phyloP scores from a whole-genome alignment of 257 asterid species.

The Penstemon barbatus region DNA sequence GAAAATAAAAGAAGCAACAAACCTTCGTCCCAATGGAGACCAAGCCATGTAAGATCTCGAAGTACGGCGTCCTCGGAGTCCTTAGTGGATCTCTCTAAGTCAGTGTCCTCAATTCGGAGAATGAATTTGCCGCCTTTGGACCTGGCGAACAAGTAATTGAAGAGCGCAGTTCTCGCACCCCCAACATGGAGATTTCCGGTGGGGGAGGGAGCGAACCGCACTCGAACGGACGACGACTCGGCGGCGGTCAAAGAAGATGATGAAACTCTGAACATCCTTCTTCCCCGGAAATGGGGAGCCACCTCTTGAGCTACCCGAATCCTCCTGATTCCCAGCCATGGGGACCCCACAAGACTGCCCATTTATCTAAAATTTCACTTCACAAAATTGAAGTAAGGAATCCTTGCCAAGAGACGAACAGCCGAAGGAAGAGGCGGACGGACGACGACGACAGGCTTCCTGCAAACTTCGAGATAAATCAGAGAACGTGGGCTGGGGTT shows the following conservation, averaged over 20 bases:
- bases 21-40: conserved; percentile 98
- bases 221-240: conserved; percentile 46
- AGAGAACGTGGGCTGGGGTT: too few relatives aligned
- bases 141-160: conserved; percentile 86
- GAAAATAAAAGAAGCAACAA: background rate
- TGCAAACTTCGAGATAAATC: too few relatives aligned
- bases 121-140: conserved; percentile 87
- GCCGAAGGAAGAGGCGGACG: too few relatives aligned
- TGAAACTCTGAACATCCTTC: conserved; percentile 44
- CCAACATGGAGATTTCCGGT: conserved; percentile 98
- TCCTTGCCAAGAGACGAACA: too few relatives aligned
- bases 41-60: conserved; percentile 95
- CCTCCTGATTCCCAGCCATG: conserved; percentile 46
- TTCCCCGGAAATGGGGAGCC: conserved; percentile 37
- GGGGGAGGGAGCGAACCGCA: conserved; percentile 98
- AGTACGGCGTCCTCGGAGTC: conserved; percentile 89
- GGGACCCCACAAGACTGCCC: conserved; percentile 49
- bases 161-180: conserved; percentile 96
- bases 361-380: conserved; percentile 19
- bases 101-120: conserved; percentile 94
- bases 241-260: conserved; percentile 43
- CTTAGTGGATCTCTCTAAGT: conserved; percentile 90
- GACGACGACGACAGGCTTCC: too few relatives aligned
- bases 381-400: background rate
- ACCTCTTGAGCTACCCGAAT: conserved; percentile 33